Evolutionary conservation across 768 basidiomycete genomes (phyloP).

Genomic region (Russula emetica): DNA sequence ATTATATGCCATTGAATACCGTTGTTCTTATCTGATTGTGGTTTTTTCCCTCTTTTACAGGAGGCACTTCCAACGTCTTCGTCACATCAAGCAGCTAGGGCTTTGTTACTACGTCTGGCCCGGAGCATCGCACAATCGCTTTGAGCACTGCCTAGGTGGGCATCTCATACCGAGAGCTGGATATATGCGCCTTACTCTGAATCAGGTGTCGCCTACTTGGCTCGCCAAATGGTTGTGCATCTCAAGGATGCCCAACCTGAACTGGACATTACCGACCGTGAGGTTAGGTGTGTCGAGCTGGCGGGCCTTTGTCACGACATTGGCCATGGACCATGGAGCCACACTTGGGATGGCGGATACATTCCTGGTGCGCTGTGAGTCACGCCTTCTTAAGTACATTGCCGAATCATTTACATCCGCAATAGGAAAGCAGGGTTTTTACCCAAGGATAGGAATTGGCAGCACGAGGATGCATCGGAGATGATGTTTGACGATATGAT

Average conservation of each 20-base stretch:
- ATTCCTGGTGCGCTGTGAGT: slow-evolving; percentile 64
- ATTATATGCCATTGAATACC: not conserved
- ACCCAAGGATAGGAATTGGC: slow-evolving; percentile 50
- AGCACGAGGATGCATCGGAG: slow-evolving; percentile 74
- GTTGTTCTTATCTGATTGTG: not conserved
- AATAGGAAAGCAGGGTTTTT: slow-evolving; percentile 10
- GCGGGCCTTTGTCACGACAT: slow-evolving; percentile 84
- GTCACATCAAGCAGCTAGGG: slow-evolving; percentile 77
- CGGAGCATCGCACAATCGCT: slow-evolving; percentile 73
- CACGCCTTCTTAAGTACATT: not conserved
- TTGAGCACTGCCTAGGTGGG: slow-evolving; percentile 78
- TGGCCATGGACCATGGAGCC: slow-evolving; percentile 82
- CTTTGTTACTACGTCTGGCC: slow-evolving; percentile 73
- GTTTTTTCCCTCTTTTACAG: slow-evolving; percentile 35
- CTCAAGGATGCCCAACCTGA: slow-evolving; percentile 55
- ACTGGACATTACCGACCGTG: slow-evolving; percentile 63
- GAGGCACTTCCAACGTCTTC: slow-evolving; percentile 71
- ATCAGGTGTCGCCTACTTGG: slow-evolving; percentile 76
- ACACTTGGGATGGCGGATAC: slow-evolving; percentile 75
- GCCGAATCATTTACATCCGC: not conserved
- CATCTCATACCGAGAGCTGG: not conserved
- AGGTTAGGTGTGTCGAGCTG: slow-evolving; percentile 71
- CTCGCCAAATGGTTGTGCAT: slow-evolving; percentile 56
- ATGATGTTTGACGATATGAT: slow-evolving; percentile 78
- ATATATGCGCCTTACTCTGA: slow-evolving; percentile 4